phyloP scores from a whole-genome alignment of 2,329 filamentous ascomycete genomes.

The Xylariaceae sp. region DNA sequence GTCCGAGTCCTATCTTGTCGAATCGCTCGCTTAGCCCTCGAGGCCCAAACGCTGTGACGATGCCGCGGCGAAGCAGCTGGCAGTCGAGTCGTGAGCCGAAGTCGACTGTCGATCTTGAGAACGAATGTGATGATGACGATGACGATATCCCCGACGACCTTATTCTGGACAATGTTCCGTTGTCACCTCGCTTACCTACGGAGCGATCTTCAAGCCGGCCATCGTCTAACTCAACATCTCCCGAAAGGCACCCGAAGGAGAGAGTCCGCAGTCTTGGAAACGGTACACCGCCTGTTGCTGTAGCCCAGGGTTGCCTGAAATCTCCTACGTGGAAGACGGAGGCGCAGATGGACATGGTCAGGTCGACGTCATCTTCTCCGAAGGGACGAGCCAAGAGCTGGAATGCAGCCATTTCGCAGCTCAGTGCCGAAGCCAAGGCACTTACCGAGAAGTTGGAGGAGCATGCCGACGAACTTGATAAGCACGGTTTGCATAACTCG shows the following conservation, averaged over 20 bases:
- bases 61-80: conserved; percentile 68
- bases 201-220: conserved; percentile 59
- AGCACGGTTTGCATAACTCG: conserved; percentile 40
- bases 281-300: conserved; percentile 62
- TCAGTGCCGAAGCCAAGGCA: conserved; percentile 73
- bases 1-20: conserved; percentile 51
- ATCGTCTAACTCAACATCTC: conserved; percentile 56
- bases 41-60: conserved; percentile 44
- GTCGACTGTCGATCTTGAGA: conserved; percentile 70
- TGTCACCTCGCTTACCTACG: conserved; percentile 69
- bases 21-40: conserved; percentile 45
- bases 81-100: conserved; percentile 68
- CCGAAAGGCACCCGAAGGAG: conserved; percentile 54
- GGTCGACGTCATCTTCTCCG: conserved; percentile 43
- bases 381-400: conserved; percentile 71
- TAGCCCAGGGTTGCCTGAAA: conserved; percentile 62
- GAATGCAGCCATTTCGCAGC: conserved; percentile 68
- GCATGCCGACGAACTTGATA: conserved; percentile 66
- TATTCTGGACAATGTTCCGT: conserved; percentile 79
- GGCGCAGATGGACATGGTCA: conserved; percentile 38
- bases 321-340: conserved; percentile 59
- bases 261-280: conserved; percentile 62
- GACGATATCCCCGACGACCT: conserved; percentile 79
- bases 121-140: conserved; percentile 76
- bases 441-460: conserved; percentile 81